These are phyloP conservation scores for Artemisia argyi DNA, from an alignment of 129 eudicot genomes.

Conservation along the genomic window DNA sequence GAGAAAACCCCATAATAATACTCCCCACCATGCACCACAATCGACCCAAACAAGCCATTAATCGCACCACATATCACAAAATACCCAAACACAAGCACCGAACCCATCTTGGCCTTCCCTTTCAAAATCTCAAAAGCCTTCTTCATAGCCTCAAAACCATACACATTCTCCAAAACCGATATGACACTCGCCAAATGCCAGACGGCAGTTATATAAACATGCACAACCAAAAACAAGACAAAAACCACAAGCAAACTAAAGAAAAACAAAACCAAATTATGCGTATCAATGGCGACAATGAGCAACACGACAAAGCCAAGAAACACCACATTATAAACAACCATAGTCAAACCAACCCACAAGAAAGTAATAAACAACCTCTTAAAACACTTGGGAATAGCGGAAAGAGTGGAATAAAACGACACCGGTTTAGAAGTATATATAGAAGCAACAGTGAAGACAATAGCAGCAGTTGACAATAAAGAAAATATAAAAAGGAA, in stretches of 20 bases:
- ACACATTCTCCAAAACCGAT: constrained; percentile 76
- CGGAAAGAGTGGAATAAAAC: constrained; percentile 58
- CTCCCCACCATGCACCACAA: constrained; percentile 81
- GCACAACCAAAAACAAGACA: constrained; percentile 62
- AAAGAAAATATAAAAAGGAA: constrained; percentile 83
- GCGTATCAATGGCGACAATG: constrained; percentile 63
- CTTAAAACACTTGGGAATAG: constrained; percentile 65
- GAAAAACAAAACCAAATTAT: constrained; percentile 44
- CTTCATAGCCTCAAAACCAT: constrained; percentile 75
- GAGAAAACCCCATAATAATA: constrained; percentile 51
- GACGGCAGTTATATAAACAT: constrained; percentile 73
- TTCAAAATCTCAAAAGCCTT: constrained; percentile 74
- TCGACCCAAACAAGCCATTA: constrained; percentile 57
- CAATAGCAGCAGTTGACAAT: constrained; percentile 85
- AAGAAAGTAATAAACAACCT: constrained; percentile 74
- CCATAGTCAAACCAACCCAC: constrained; percentile 71
- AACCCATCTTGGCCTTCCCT: constrained; percentile 61
- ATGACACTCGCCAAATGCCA: constrained; percentile 93
- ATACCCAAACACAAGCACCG: constrained; percentile 60
- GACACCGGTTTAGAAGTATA: constrained; percentile 74
- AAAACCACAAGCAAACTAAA: constrained; percentile 53
- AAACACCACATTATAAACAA: constrained; percentile 55
- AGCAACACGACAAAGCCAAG: constrained; percentile 55
- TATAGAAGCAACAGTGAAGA: constrained; percentile 83
- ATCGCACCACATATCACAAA: constrained; percentile 66